Evolutionary conservation across 441 rosid species (phyloP), one percentile per base, ranked within the genome.

Genomic region (Populus tomentosa): DNA sequence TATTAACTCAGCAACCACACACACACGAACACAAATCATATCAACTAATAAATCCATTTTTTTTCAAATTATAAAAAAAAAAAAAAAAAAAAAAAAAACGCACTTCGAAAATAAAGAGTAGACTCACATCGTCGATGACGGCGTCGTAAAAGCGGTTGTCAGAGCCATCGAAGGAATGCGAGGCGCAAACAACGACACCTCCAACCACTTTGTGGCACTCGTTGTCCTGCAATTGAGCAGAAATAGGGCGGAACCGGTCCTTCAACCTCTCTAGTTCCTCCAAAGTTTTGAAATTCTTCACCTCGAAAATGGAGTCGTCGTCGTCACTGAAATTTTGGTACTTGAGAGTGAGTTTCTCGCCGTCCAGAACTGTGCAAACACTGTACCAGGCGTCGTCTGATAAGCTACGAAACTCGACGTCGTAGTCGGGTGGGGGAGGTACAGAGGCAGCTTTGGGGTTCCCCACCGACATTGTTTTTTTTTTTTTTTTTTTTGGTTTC

Each of bases 351-450:
- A 89, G 81, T 35, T 53, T 75, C 33, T 82, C 76, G 24, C 83
- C 84, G n/a, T 76, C 73, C 4, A 78, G 33, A n/a, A 67, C 13
- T 8, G 83, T 11, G 10, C 65, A 38, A 1, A 79, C 88, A 33
- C 72, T 77, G 76, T 88, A 89, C 89, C 91, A 88, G 6, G 92
- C 86, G 40, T 88, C 89, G 83, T 88, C 83, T 1, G 1, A 2
- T 6, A 21, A 9, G 2, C 78, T 36, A 0, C 85, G 83, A 83
- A 82, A 85, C 81, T 88, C 90, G 53, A 62, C 59, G 0, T 50
- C 59, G 59, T 50, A 50, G 2, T 50, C 59, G 59, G 59, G 2
- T 10, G 82, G 24, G n/a, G 42, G 28, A 36, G 73, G 18, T 5
- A 2, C 5, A 4, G 20, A 0, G 2, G 23, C 35, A 42, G 4